phyloP scores from a whole-genome alignment of 2,329 filamentous ascomycete genomes.

The Chaetothyriales sp. region DNA sequence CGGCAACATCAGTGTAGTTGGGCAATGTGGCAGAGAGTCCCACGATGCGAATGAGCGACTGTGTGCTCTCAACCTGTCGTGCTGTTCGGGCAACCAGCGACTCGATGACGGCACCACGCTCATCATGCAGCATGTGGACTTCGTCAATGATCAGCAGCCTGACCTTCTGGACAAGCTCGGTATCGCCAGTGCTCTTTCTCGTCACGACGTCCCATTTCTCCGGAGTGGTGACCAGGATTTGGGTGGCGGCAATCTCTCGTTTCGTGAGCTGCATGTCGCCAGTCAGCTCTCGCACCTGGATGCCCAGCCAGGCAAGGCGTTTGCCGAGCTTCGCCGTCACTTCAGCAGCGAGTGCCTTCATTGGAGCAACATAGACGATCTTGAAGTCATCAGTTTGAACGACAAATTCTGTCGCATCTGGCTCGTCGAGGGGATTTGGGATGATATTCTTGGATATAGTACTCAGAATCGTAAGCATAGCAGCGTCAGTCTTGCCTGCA shows the following conservation, averaged over 20 bases:
- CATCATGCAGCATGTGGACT: constrained; percentile 98
- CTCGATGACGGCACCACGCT: constrained; percentile 87
- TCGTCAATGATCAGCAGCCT: constrained; percentile 93
- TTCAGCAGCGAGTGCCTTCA: constrained; percentile 96
- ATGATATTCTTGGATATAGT: constrained; percentile 71
- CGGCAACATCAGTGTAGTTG: constrained; percentile 91
- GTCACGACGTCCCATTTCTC: constrained; percentile 99
- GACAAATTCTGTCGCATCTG: constrained; percentile 58
- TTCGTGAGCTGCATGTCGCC: constrained; percentile 99
- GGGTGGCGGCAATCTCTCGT: constrained; percentile 83
- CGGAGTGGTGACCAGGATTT: constrained; percentile 95
- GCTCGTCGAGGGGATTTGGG: constrained; percentile 64
- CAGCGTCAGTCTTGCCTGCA: constrained; percentile 96
- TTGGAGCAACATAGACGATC: constrained; percentile 94
- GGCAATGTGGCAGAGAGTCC: constrained; percentile 89
- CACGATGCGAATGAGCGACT: constrained; percentile 90
- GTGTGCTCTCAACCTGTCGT: constrained; percentile 92
- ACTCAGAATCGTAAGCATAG: constrained; percentile 90
- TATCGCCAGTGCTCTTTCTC: constrained; percentile 90
- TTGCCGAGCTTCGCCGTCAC: constrained; percentile 89
- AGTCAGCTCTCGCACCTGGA: constrained; percentile 84
- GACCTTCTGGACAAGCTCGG: constrained; percentile 93
- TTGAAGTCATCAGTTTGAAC: constrained; percentile 86
- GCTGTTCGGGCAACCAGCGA: constrained; percentile 90
- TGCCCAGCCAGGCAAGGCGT: constrained; percentile 80